Base-by-base conservation (phyloP, 2,329 filamentous ascomycete genomes). In the Verticillium isaacii region DNA sequence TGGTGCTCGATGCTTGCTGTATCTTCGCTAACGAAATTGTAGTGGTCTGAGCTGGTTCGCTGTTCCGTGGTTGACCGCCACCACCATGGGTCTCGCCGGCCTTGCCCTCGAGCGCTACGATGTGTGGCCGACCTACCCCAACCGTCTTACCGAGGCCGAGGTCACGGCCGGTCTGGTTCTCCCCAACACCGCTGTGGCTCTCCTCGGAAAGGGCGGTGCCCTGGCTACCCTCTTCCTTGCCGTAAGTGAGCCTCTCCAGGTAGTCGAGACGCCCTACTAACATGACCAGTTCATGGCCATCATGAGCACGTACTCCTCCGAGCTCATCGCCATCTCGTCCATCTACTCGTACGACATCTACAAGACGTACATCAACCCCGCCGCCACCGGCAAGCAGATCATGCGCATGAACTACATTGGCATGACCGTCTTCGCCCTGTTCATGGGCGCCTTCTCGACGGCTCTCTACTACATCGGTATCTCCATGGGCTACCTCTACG, bases 1-100 rank as follows among this genome's bases (percentile, higher is more conserved):
- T 23, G 3, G 2, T 12, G 4, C 9, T 9, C 36, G 45, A 8
- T 15, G 4, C 7, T 23, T 14, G 5, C 4, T 5, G 11, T 11
- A 2, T 17, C 23, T 29, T 3, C 15, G 32, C 60, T 65, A 23
- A 65, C 17, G 25, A 2, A 1, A 5, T 17, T 2, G 5, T 5
- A 65, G 63, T 5, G 93, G 93, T 25, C 82, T 96, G 1, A 88
- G 86, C 58, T 97, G 93, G 93, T 97, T 97, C 68, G 93, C 93
- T 1, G 96, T 97, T 59, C 93, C 93, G 0, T 96, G 91, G 90
- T 82, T 96, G 11, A 90, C 88, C 2, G 92, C 93, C 1, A 97
- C 91, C 0, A 96, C 93, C 1, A 91, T 96, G 87, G 93, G 93
- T 36, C 83, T 97, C 7, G 85, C 90, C 1, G 92, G 90, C 3